These are phyloP conservation scores for Alternaria atra DNA, from an alignment of 2,329 filamentous ascomycete genomes.

Conservation along the genomic window DNA sequence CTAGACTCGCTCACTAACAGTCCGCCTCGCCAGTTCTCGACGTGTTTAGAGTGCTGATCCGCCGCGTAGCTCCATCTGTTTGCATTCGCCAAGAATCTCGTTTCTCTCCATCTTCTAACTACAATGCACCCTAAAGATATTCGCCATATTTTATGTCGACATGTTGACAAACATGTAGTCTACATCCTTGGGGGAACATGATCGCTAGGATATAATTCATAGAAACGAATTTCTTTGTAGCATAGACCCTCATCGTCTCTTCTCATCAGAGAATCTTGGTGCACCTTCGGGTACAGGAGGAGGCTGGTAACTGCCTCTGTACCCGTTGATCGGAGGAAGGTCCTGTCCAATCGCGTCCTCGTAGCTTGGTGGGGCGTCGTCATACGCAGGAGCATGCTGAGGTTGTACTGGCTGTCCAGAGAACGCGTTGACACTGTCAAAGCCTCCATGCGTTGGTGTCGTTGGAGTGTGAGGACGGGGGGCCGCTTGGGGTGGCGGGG, in stretches of 20 bases:
- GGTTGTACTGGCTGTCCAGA: conserved; percentile 31
- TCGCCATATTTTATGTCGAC: not conserved
- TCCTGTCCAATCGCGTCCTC: conserved; percentile 89
- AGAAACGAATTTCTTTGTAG: not conserved
- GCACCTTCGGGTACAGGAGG: conserved; percentile 52
- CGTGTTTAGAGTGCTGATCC: not conserved
- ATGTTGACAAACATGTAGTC: not conserved
- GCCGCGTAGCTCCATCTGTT: not conserved
- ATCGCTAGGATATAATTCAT: not conserved
- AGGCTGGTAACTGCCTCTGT: conserved; percentile 71
- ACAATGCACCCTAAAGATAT: not conserved
- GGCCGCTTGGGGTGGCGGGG: conserved; percentile 22
- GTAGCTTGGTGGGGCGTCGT: conserved; percentile 92
- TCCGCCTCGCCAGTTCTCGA: not conserved
- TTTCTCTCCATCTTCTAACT: not conserved
- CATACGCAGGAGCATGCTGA: conserved; percentile 57
- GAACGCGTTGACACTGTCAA: conserved; percentile 27
- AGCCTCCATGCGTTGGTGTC: conserved; percentile 34
- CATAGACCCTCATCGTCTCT: conserved; percentile 37
- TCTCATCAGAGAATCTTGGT: conserved; percentile 49
- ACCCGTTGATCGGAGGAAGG: conserved; percentile 75
- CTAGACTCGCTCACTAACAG: not conserved
- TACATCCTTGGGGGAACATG: not conserved
- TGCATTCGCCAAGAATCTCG: not conserved
- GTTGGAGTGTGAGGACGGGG: conserved; percentile 39